Evolutionary conservation across 805 yeast genomes (phyloP).

Genomic region (Saccharomycopsis capsularis): DNA sequence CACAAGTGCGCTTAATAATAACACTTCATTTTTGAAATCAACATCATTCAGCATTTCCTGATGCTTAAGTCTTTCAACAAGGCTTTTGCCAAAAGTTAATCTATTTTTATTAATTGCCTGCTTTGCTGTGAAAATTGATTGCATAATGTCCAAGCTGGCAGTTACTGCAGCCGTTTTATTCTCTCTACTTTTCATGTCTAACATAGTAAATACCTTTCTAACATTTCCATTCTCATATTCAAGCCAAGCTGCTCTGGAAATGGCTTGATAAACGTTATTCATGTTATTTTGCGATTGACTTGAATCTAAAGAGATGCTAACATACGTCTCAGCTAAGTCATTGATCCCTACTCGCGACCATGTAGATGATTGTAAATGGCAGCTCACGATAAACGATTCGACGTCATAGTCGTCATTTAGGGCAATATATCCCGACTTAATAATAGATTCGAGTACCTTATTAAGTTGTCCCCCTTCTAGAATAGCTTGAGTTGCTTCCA

Average conservation of each 20-base stretch:
- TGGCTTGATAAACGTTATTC: slow-evolving; percentile 31
- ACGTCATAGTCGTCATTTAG: slow-evolving; percentile 37
- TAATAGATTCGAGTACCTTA: slow-evolving; percentile 46
- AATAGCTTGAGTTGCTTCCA: slow-evolving; percentile 52
- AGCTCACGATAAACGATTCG: slow-evolving; percentile 38
- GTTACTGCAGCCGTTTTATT: slow-evolving; percentile 26
- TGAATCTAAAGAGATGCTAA: slow-evolving; percentile 39
- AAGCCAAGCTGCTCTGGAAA: slow-evolving; percentile 35
- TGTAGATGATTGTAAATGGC: slow-evolving; percentile 38
- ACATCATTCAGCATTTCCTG: slow-evolving; percentile 24
- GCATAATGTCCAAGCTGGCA: slow-evolving; percentile 24
- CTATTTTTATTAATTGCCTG: slow-evolving; percentile 27
- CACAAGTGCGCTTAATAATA: slow-evolving; percentile 25
- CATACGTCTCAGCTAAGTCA: slow-evolving; percentile 39
- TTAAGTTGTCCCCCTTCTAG: slow-evolving; percentile 43
- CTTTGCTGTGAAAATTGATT: slow-evolving; percentile 34
- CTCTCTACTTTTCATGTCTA: slow-evolving; percentile 29
- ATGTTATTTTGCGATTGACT: slow-evolving; percentile 30
- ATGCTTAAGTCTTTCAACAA: slow-evolving; percentile 20
- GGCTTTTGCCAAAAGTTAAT: slow-evolving; percentile 25
- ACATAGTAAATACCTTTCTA: slow-evolving; percentile 32
- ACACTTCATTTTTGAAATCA: slow-evolving; percentile 29
- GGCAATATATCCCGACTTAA: slow-evolving; percentile 49
- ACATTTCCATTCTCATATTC: slow-evolving; percentile 35
- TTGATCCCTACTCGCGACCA: slow-evolving; percentile 50